Evolutionary conservation across 106 monocot species (phyloP).

Genomic region (Iris macrosiphon): DNA sequence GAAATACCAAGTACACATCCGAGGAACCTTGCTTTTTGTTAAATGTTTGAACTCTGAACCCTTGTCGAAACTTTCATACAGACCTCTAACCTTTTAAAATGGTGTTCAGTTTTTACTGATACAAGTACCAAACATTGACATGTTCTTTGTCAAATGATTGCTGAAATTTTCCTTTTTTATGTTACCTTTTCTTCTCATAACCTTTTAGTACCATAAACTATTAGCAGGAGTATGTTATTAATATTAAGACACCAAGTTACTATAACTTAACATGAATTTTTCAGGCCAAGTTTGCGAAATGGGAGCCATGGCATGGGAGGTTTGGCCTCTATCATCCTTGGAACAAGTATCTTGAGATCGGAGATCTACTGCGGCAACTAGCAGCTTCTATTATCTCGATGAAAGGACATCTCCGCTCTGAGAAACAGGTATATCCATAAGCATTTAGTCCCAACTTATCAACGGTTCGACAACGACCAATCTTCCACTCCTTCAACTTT

Average conservation of each 20-base stretch:
- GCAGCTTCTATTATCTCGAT: constrained; percentile 19
- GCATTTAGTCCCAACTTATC: too few relatives aligned
- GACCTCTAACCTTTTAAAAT: too few relatives aligned
- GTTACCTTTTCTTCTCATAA: background rate
- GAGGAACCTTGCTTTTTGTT: too few relatives aligned
- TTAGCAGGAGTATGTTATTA: background rate
- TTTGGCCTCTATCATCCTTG: constrained; percentile 37
- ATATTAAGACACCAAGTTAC: background rate
- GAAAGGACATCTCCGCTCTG: constrained; percentile 9
- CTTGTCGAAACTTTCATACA: too few relatives aligned
- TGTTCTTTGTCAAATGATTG: too few relatives aligned
- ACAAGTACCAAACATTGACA: too few relatives aligned
- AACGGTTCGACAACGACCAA: background rate
- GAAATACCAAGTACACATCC: too few relatives aligned
- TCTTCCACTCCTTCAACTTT: background rate
- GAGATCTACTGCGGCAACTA: constrained; percentile 20
- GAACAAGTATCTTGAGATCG: constrained; percentile 29
- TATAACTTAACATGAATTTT: too few relatives aligned
- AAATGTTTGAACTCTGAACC: too few relatives aligned
- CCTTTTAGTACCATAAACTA: too few relatives aligned
- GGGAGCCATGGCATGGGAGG: constrained; percentile 46
- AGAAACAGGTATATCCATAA: constrained; percentile 13
- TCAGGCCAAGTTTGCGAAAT: constrained; percentile 48
- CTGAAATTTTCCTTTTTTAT: background rate
- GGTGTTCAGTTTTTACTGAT: too few relatives aligned